Conservation (phyloP, 257 asterid genomes). For the Gentiana macrophylla region DNA sequence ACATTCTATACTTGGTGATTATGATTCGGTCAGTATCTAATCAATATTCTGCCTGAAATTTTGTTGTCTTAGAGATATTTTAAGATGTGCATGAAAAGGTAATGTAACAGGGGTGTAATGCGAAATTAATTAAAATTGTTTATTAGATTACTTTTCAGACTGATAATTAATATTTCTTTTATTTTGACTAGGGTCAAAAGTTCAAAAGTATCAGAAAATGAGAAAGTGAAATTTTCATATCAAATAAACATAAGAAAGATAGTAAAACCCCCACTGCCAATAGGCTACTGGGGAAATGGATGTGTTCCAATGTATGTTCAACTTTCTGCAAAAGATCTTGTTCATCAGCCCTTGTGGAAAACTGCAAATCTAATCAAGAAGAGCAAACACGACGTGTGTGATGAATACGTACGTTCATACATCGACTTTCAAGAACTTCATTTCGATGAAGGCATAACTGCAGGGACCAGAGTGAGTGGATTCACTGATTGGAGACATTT, state of each 20-base stretch:
- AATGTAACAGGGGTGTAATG: no score
- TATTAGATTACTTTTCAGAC: neutral
- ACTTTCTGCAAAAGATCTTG: constrained; percentile 40
- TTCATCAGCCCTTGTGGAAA: constrained; percentile 46
- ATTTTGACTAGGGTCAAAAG: constrained; percentile 35
- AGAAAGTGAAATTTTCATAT: constrained; percentile 59
- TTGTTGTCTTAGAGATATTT: no score
- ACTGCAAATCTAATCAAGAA: constrained; percentile 49
- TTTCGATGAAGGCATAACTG: constrained; percentile 44
- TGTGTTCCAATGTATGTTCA: constrained; percentile 77
- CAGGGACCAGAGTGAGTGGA: constrained; percentile 57
- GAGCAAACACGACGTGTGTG: constrained; percentile 48
- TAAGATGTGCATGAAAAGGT: no score
- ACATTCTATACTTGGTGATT: no score
- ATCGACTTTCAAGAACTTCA: constrained; percentile 69
- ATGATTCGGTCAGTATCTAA: no score
- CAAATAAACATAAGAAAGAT: constrained; percentile 50
- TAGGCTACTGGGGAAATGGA: constrained; percentile 85
- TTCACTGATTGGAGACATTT: constrained; percentile 92
- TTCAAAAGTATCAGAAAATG: constrained; percentile 16
- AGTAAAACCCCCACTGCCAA: constrained; percentile 47
- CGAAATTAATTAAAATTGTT: neutral
- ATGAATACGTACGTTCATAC: constrained; percentile 48
- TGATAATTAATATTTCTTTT: neutral
- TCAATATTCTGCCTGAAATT: no score